phyloP scores from a whole-genome alignment of 257 asterid genomes.

The Nemophila menziesii region DNA sequence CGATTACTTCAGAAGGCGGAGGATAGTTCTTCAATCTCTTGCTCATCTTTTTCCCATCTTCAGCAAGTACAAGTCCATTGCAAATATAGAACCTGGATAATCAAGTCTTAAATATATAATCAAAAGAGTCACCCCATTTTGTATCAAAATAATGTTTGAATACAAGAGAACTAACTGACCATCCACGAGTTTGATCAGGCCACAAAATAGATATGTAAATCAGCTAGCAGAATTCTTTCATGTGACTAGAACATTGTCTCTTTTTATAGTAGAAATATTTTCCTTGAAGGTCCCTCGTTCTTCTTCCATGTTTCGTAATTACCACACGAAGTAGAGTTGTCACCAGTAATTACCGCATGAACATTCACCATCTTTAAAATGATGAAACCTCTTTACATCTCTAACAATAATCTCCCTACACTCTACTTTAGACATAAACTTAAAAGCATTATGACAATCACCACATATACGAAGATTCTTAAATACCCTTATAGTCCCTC shows the following conservation, averaged over 20 bases:
- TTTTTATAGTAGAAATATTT: too few species aligned
- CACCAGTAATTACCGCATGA: conserved; percentile 41
- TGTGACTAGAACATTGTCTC: too few species aligned
- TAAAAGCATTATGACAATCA: conserved; percentile 38
- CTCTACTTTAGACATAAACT: conserved; percentile 31
- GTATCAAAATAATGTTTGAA: too few species aligned
- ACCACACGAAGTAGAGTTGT: neutral
- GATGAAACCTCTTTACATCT: conserved; percentile 43
- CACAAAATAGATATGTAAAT: too few species aligned
- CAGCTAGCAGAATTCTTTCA: too few species aligned
- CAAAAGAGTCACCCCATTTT: too few species aligned
- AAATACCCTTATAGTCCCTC: conserved; percentile 31
- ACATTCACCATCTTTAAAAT: conserved; percentile 36
- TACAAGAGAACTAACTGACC: too few species aligned
- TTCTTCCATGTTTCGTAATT: too few species aligned
- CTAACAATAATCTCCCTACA: conserved; percentile 30
- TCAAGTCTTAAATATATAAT: too few species aligned
- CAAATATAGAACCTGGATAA: too few species aligned
- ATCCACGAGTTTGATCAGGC: too few species aligned
- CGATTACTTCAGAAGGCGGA: conserved; percentile 75
- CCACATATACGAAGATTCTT: conserved; percentile 42
- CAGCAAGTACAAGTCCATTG: conserved; percentile 96
- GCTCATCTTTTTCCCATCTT: conserved; percentile 98
- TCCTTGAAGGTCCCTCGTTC: too few species aligned
- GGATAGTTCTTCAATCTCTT: conserved; percentile 92